Percentiles rank a stretch among this genome's conserved stretches.
These are phyloP conservation scores for Soucietia sequanensis DNA, from an alignment of 805 yeast genomes.

Conservation along the genomic window DNA sequence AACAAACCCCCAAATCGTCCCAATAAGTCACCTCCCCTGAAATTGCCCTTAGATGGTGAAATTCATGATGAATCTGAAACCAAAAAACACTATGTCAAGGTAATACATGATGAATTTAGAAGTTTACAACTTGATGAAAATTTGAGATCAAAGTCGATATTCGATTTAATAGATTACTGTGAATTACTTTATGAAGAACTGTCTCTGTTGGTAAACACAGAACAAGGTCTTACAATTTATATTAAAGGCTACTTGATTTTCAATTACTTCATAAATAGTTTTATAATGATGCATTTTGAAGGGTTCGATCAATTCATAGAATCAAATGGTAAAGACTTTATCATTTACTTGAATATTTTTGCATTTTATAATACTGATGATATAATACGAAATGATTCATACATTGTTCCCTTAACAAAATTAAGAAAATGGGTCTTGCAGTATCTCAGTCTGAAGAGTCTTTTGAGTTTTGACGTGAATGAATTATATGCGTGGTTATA, in stretches of 20 bases:
- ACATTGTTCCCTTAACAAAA: constrained; percentile 17
- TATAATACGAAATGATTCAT: constrained; percentile 16
- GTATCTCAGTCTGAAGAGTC: constrained; percentile 27
- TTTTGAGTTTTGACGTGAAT: constrained; percentile 33
- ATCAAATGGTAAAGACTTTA: constrained; percentile 35
- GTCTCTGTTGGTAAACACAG: constrained; percentile 10
- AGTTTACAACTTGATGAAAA: constrained; percentile 32
- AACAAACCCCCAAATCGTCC: neutral
- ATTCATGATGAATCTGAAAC: neutral
- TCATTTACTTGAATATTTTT: constrained; percentile 41
- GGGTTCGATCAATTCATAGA: constrained; percentile 42
- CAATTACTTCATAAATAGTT: constrained; percentile 42
- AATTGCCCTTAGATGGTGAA: neutral
- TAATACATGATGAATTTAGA: constrained; percentile 36
- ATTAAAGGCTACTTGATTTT: constrained; percentile 39
- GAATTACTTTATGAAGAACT: constrained; percentile 36
- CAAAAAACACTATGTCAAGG: constrained; percentile 18
- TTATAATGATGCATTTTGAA: constrained; percentile 40
- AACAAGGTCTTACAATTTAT: constrained; percentile 22
- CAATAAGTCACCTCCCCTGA: neutral
- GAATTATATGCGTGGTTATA: constrained; percentile 39
- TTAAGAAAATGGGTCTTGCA: constrained; percentile 23
- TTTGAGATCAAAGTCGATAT: constrained; percentile 30
- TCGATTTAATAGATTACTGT: constrained; percentile 43
- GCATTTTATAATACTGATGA: constrained; percentile 37